These are phyloP conservation scores for Mercurialis annua DNA, from an alignment of 345 rosid genomes.

Conservation along the genomic window DNA sequence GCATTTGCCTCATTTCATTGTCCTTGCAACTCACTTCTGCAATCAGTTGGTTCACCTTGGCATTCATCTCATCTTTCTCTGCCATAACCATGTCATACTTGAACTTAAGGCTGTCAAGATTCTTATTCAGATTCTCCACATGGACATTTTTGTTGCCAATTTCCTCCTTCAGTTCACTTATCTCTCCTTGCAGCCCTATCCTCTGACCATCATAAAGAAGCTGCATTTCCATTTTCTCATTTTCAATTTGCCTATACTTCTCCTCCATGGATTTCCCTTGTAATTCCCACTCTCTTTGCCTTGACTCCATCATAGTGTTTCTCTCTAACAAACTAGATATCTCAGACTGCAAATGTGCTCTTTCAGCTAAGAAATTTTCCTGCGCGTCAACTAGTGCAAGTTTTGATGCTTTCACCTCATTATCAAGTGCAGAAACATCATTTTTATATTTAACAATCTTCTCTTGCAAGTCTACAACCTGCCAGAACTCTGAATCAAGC, in stretches of 20 bases:
- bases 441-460: slow-evolving; percentile 45
- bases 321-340: slow-evolving; percentile 54
- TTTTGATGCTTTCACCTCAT: slow-evolving; percentile 56
- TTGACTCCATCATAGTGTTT: slow-evolving; percentile 36
- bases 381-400: slow-evolving; percentile 57
- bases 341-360: slow-evolving; percentile 55
- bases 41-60: slow-evolving; percentile 27
- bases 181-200: slow-evolving; percentile 34
- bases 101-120: slow-evolving; percentile 25
- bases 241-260: slow-evolving; percentile 44
- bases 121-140: slow-evolving; percentile 35
- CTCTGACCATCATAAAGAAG: slow-evolving; percentile 15
- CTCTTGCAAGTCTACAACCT: slow-evolving; percentile 56
- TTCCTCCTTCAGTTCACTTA: slow-evolving; percentile 41
- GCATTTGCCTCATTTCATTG: slow-evolving; percentile 37
- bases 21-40: slow-evolving; percentile 37
- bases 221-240: slow-evolving; percentile 39
- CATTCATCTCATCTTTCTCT: slow-evolving; percentile 40
- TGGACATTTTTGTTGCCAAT: slow-evolving; percentile 33
- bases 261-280: slow-evolving; percentile 61
- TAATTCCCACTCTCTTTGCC: slow-evolving; percentile 60
- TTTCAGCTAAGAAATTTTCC: slow-evolving; percentile 61
- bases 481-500: slow-evolving; percentile 49
- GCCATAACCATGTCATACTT: slow-evolving; percentile 24
- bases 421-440: slow-evolving; percentile 67